Base-by-base conservation (phyloP, 768 basidiomycete species). In the Pleurotus pulmonarius region DNA sequence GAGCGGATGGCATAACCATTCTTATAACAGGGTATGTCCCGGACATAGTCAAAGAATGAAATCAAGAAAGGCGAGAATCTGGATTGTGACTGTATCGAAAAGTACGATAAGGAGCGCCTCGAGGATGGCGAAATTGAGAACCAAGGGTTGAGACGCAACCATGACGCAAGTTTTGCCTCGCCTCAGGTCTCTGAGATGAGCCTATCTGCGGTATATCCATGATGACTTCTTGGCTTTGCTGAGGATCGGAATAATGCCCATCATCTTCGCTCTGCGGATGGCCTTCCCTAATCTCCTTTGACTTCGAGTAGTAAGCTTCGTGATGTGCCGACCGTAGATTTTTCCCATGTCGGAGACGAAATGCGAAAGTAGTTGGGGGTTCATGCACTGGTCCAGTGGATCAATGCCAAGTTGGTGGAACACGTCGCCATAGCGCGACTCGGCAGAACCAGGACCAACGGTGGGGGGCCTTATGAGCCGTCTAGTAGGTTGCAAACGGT, bases 251-350 rank as follows among this genome's bases (percentile, higher is more conserved):
- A 96, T 82, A 56, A 92, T 67, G 40, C 95, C 95, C 90, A 96
- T 94, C 80, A 87, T 87, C 73, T 88, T 91, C 57, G 95, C 90
- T 58, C 95, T 76, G 45, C 90, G 85, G 57, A 97, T 87, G 44
- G 94, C 90, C 71, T 93, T 93, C 58, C 83, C 89, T 3, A 97
- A 62, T 58, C 78, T 77, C 44, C 92, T 80, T 69, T 97, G 95
- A 55, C 75, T 88, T 72, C 85, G 86, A 70, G 83, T 79, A 1
- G 94, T 93, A 45, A 98, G 75, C 5, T 78, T 73, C 0, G 92
- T 95, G 26, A 79, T 66, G 7, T 81, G 77, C 52, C 95, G 81
- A n/a, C 75, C 72, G 59, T 78, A 77, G 60, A 96, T 90, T 75
- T 88, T 92, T 52, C 90, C 87, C 85, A 94, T 89, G 46, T 85